Base-by-base conservation (phyloP, 306 rosid species). In the Fagus sylvatica region DNA sequence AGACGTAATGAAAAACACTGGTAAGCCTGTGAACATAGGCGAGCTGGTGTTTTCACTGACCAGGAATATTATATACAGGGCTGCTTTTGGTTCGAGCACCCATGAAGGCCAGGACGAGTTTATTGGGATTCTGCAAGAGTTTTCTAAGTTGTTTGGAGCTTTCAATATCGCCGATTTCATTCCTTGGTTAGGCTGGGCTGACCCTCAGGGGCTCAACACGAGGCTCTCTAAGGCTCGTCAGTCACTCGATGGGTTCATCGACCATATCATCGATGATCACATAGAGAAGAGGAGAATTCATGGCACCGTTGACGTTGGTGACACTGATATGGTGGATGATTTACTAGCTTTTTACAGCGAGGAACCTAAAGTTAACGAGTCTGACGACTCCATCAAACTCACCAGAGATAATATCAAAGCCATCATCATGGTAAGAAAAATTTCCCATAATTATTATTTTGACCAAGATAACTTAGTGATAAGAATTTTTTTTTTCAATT, bases 311-410 rank as follows among this genome's bases (percentile, higher is more conserved):
- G 30, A 34, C 2, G 68, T 51, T 4, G 81, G 54, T 28, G 94
- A 91, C 2, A 81, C 85, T 0, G 97, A 94, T 41, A 94, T 94
- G 98, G 98, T 94, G 33, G 98, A 92, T 62, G 97, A 94, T 17
- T 81, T 92, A 83, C 67, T 94, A 28, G 95, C 96, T 17, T 94
- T 94, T 69, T 89, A 92, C 80, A 55, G 80, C 8, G 91, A 89
- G 0, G 84, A 85, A 6, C 81, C 80, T 0, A 66, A 66, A 56
- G 76, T 80, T 6, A 82, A 76, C 43, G 91, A 84, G 49, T 73
- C 89, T 0, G 89, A 87, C 0, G 96, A 54, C 67, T 78, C 91
- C n/a, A 83, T 94, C 84, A 88, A 70, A 74, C 96, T 94, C 80
- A 90, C 91, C 4, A 80, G 87, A 73, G 95, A 92, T 67, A 94